phyloP scores from a whole-genome alignment of 371 early-diverging fungal genomes.

The Mucor racemosus region DNA sequence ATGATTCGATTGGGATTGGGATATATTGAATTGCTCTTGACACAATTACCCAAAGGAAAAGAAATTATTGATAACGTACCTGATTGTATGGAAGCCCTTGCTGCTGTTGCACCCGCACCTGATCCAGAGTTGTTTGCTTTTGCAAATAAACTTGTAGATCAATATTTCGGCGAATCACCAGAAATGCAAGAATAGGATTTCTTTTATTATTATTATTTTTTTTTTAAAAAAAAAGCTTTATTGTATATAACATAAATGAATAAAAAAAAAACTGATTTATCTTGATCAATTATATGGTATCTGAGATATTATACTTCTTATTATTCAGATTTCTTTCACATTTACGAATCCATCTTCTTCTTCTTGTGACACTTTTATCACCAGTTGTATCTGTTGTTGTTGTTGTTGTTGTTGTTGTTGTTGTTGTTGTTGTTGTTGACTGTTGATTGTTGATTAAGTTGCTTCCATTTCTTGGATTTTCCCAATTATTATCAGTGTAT shows the following conservation, averaged over 20 bases:
- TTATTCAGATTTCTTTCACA: slow-evolving; percentile 17
- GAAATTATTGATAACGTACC: slow-evolving; percentile 28
- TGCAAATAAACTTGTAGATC: slow-evolving; percentile 33
- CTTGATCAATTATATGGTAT: slow-evolving; percentile 3
- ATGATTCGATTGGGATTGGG: slow-evolving; percentile 32
- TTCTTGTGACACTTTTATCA: slow-evolving; percentile 23
- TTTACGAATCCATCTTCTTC: slow-evolving; percentile 33
- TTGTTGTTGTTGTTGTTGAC: too few relatives aligned
- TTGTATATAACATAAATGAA: neutral
- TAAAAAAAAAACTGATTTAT: slow-evolving; percentile 3
- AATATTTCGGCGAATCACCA: slow-evolving; percentile 29
- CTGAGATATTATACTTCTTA: neutral
- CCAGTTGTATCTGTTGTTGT: neutral
- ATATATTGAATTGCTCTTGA: slow-evolving; percentile 29
- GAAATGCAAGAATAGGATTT: slow-evolving; percentile 23
- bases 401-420: neutral
- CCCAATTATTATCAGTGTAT: slow-evolving; percentile 37
- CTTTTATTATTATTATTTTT: too few relatives aligned
- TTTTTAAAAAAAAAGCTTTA: neutral
- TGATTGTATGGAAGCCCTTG: slow-evolving; percentile 36
- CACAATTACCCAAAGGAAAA: slow-evolving; percentile 25
- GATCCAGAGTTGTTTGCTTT: slow-evolving; percentile 32
- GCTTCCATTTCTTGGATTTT: slow-evolving; percentile 19
- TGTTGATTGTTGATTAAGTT: neutral
- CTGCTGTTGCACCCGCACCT: slow-evolving; percentile 33